These are phyloP conservation scores for Fusarium chaquense DNA, from an alignment of 2,329 filamentous ascomycete genomes.

Conservation along the genomic window DNA sequence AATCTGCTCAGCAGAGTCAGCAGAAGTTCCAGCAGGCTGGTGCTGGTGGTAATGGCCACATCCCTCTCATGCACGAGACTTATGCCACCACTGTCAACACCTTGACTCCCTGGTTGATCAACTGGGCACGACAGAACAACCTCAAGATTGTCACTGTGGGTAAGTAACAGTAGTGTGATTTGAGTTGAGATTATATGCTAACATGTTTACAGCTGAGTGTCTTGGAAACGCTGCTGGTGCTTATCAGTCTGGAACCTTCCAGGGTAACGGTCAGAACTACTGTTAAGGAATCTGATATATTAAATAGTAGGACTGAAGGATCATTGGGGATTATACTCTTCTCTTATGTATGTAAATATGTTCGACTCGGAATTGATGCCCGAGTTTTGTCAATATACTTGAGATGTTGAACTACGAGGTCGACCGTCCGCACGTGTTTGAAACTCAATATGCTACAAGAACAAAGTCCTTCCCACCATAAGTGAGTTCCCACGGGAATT, in stretches of 20 bases:
- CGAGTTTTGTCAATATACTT: neutral
- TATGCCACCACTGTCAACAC: constrained; percentile 62
- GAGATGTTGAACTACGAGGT: neutral
- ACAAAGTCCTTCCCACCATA: rapidly evolving
- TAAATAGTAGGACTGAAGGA: neutral
- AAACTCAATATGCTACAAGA: neutral
- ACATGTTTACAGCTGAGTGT: constrained; percentile 19
- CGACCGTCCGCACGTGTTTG: rapidly evolving
- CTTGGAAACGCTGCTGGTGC: constrained; percentile 32
- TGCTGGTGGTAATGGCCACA: constrained; percentile 61
- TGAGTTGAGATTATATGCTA: neutral
- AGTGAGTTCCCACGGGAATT: neutral
- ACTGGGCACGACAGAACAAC: constrained; percentile 63
- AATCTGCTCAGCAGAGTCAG: constrained; percentile 63
- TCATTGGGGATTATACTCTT: neutral
- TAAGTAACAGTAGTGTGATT: constrained; percentile 46
- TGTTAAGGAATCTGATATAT: neutral
- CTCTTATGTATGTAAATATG: neutral
- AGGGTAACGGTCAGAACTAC: constrained; percentile 26
- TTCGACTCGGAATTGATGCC: neutral
- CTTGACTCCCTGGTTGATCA: constrained; percentile 63
- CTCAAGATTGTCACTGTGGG: constrained; percentile 64
- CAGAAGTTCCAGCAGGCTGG: constrained; percentile 62
- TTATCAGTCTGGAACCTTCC: constrained; percentile 30
- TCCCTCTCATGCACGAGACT: constrained; percentile 69